Evolutionary conservation across 1,284 basidiomycete species (phyloP).

Genomic region (Papiliotrema terrestris): DNA sequence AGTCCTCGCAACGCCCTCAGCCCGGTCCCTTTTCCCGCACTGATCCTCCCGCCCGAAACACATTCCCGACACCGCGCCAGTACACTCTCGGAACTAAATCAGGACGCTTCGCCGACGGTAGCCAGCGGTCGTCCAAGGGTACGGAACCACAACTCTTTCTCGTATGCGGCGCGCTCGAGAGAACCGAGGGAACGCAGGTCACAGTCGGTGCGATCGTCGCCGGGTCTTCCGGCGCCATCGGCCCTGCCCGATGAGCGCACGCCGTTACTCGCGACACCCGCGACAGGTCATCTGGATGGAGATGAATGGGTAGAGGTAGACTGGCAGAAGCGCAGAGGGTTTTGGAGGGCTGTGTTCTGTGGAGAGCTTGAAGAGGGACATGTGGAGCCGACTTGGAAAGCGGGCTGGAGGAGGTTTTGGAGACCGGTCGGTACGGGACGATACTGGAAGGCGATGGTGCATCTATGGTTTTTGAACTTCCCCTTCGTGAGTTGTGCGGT

Average conservation of each 20-base stretch:
- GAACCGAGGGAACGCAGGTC: not conserved
- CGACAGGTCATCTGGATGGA: not conserved
- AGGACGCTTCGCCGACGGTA: not conserved
- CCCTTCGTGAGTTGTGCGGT: conserved; percentile 38
- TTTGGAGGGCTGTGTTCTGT: conserved; percentile 27
- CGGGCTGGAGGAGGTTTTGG: conserved; percentile 34
- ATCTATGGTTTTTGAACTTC: conserved; percentile 43
- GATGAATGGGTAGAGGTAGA: not conserved
- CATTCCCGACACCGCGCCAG: conserved; percentile 17
- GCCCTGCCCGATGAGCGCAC: conserved; percentile 25
- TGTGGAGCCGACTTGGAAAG: conserved; percentile 14
- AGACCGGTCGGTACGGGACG: conserved; percentile 22
- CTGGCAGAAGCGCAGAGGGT: conserved; percentile 10
- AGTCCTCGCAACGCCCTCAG: not conserved
- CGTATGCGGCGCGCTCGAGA: not conserved
- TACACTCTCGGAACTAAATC: conserved; percentile 15
- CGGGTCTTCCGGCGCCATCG: not conserved
- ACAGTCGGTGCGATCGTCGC: conserved; percentile 8
- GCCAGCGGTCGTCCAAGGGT: not conserved
- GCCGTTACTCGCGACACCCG: conserved; percentile 15
- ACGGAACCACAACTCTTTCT: not conserved
- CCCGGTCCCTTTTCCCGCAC: conserved; percentile 3
- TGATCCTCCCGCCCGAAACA: not conserved
- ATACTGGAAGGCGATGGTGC: conserved; percentile 40
- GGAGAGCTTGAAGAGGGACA: conserved; percentile 28